Percentiles rank a stretch among this genome's conserved stretches.
phyloP scores from a whole-genome alignment of 257 asterid genomes.

The Nicotiana noctiflora region DNA sequence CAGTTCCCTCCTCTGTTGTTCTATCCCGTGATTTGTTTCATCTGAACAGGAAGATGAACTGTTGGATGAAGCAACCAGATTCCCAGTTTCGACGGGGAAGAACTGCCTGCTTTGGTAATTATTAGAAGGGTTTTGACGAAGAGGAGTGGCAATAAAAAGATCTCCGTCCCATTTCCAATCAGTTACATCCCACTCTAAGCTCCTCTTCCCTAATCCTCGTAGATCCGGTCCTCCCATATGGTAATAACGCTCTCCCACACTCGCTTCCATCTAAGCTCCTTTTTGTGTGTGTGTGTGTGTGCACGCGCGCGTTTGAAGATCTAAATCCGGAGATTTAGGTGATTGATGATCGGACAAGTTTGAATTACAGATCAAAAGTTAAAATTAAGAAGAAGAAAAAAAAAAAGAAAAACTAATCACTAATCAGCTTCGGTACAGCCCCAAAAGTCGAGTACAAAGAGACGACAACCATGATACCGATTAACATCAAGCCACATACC shows the following conservation, averaged over 20 bases:
- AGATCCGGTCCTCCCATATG: slow-evolving; percentile 37
- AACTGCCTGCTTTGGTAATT: slow-evolving; percentile 35
- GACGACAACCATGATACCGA: slow-evolving; percentile 26
- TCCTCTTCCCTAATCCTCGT: slow-evolving; percentile 28
- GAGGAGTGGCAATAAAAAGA: slow-evolving; percentile 59
- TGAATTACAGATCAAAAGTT: slow-evolving; percentile 18
- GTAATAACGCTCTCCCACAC: slow-evolving; percentile 30
- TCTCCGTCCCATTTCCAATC: slow-evolving; percentile 84
- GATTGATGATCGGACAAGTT: not conserved
- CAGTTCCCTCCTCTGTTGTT: slow-evolving; percentile 26
- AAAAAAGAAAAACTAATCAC: slow-evolving; percentile 12
- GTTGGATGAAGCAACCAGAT: slow-evolving; percentile 27
- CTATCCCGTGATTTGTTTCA: slow-evolving; percentile 26
- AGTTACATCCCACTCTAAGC: slow-evolving; percentile 64
- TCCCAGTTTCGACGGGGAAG: slow-evolving; percentile 39
- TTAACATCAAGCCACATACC: slow-evolving; percentile 20
- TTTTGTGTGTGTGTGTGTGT: not conserved
- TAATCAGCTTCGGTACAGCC: slow-evolving; percentile 25
- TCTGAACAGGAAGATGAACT: slow-evolving; percentile 56
- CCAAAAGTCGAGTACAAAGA: slow-evolving; percentile 21
- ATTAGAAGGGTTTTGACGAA: slow-evolving; percentile 20
- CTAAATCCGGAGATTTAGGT: not conserved
- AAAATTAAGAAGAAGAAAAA: not conserved
- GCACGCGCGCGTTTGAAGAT: not conserved
- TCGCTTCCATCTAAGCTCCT: slow-evolving; percentile 35